Evolutionary conservation across 1,284 basidiomycete genomes (phyloP), one percentile per base, ranked within the genome.

Genomic region (Ceratobasidium papillatum): DNA sequence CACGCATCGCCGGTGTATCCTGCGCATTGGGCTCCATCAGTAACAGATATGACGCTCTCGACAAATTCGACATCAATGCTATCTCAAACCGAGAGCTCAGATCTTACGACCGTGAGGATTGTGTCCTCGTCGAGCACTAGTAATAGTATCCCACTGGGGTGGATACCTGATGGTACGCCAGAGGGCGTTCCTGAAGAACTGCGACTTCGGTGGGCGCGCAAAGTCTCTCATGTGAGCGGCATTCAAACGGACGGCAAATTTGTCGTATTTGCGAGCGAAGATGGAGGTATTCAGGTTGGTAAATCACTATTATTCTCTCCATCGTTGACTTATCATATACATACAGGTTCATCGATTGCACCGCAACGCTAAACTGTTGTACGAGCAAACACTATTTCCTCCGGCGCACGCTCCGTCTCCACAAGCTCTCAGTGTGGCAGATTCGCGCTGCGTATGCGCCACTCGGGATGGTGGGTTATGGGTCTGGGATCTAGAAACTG

Each of bases 231-330:
- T 17, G 88, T 94, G 38, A 87, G 88, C 25, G 90, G 89, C 76
- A 89, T 87, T 17, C 89, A 92, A 79, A 92, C 92, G 8, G 92
- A 94, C 78, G 92, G 92, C 8, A 93, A 92, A 83, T 94, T 91
- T 90, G 88, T 94, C 61, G 89, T 94, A 9, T 85, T 94, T 58
- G 92, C 90, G 8, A 88, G 91, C 5, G 88, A 85, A 0, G 85
- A 88, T 27, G 65, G 63, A 5, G 62, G 63, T 12, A 51, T 77
- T 32, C 76, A 75, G 71, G 75, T 77, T 32, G 17, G 61, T 11
- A 8, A 8, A n/a, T 17, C 22, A 25, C 47, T 27, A 38, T 68
- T 11, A 9, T 47, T 3, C n/a, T 49, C 63, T 30, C 56, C 73
- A 25, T 56, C 63, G 75, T 68, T 75, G 75, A 66, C 58, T 75